Conservation (phyloP, 2,329 filamentous ascomycete species). For the Aspergillus ochraceus region DNA sequence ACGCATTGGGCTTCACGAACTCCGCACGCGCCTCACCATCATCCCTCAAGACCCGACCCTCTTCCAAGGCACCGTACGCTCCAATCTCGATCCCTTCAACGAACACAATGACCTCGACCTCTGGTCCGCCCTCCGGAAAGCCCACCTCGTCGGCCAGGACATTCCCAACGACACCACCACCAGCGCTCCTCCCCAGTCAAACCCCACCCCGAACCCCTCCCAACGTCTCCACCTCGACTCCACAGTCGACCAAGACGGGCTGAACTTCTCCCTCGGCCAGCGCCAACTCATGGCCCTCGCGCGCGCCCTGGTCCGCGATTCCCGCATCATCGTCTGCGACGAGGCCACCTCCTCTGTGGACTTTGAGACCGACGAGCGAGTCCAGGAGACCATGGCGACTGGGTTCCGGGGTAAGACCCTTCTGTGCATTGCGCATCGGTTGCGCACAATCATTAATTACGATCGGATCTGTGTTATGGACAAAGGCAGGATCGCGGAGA, state of each 20-base stretch:
- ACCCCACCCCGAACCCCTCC: constrained; percentile 31
- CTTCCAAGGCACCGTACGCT: constrained; percentile 46
- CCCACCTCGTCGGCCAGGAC: constrained; percentile 49
- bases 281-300: constrained; percentile 94
- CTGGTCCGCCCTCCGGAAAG: constrained; percentile 48
- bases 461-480: constrained; percentile 98
- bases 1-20: constrained; percentile 41
- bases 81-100: constrained; percentile 48
- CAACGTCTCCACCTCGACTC: constrained; percentile 62
- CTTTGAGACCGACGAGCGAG: constrained; percentile 93
- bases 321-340: constrained; percentile 93
- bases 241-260: constrained; percentile 85
- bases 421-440: constrained; percentile 86
- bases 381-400: constrained; percentile 81
- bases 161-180: constrained; percentile 44
- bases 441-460: constrained; percentile 90
- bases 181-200: not conserved
- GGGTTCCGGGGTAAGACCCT: constrained; percentile 86
- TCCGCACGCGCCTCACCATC: constrained; percentile 45
- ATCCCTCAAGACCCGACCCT: constrained; percentile 49
- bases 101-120: constrained; percentile 48
- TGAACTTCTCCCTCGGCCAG: constrained; percentile 95
- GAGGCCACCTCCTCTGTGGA: constrained; percentile 92
- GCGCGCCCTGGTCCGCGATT: constrained; percentile 80
- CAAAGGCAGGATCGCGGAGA: constrained; percentile 78